Evolutionary conservation across 768 basidiomycete genomes (phyloP), one percentile per base, ranked within the genome.

Genomic region (Tylopilus intermedius): DNA sequence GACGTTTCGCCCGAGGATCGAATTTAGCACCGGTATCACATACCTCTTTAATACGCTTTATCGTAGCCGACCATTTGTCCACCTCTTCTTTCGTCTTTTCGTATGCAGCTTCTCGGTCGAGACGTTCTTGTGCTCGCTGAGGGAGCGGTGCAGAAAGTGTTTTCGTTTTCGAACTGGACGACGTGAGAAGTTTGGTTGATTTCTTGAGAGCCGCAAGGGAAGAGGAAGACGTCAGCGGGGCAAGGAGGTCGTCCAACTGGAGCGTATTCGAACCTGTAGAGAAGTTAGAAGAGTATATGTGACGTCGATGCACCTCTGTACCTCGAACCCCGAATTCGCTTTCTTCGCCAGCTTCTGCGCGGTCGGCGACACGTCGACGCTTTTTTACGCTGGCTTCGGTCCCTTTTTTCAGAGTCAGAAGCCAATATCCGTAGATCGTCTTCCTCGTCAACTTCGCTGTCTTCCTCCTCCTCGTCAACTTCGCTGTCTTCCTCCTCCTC

Each of bases 81-180:
- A 18, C 18, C 18, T 18, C 18, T 18, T 18, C 18, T 18, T 18
- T 18, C 18, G 18, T 97, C 69, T 89, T 80, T 62, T 94, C 93
- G 65, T 95, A 96, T 0, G 95, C 95, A 8, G 94, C 95, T 65
- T 93, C 85, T 45, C 95, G 84, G 59, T 96, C 93, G 1, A 97
- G 73, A 41, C 89, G 85, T 55, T 96, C 94, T 66, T 96, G 90
- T 0, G 86, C 81, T 30, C 93, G 80, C 21, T 86, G 84, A 8
- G 92, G 92, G 0, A 99, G 74, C 0, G 95, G 95, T 0, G 90
- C 91, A 4, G 90, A 72, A 6, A 95, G 76, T 0, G 86, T 75
- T 55, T 79, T 77, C 22, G 71, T 75, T 62, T 85, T 86, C 33
- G 69, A 67, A 53, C 77, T 79, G 44, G 76, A 75, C 0, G 78